Evolutionary conservation across 228 moss, liverwort and hornwort species (phyloP).

Genomic region (Sphagnum magellanicum): DNA sequence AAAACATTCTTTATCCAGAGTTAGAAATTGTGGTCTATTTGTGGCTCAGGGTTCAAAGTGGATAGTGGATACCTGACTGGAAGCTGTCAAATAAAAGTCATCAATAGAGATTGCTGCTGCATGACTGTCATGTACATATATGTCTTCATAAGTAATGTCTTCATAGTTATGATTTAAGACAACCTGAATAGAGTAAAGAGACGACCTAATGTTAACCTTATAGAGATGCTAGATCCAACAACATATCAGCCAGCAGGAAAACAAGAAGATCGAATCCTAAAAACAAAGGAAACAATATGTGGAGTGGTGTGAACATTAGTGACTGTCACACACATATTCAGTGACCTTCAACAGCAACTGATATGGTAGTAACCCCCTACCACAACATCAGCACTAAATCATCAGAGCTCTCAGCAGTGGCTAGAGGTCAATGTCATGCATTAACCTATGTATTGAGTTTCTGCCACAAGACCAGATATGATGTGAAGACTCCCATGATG

Average conservation of each 20-base stretch:
- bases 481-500: too few species aligned
- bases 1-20: too few species aligned
- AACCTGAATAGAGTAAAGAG: background rate
- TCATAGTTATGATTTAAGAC: too few species aligned
- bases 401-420: too few species aligned
- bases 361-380: too few species aligned
- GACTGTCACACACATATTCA: background rate
- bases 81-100: conserved; percentile 48
- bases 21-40: too few species aligned
- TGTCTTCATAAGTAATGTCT: background rate
- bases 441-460: too few species aligned
- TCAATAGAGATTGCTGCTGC: conserved; percentile 43
- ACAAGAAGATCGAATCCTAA: background rate
- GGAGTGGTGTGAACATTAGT: background rate
- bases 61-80: conserved; percentile 25
- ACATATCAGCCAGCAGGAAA: too few species aligned
- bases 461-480: too few species aligned
- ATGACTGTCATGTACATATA: conserved; percentile 10
- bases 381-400: too few species aligned
- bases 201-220: background rate
- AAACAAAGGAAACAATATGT: background rate
- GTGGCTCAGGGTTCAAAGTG: background rate
- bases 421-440: too few species aligned
- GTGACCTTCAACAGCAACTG: too few species aligned
- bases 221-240: background rate